These are phyloP conservation scores for Candida parachauliodes DNA, from an alignment of 805 yeast species.

Conservation along the genomic window DNA sequence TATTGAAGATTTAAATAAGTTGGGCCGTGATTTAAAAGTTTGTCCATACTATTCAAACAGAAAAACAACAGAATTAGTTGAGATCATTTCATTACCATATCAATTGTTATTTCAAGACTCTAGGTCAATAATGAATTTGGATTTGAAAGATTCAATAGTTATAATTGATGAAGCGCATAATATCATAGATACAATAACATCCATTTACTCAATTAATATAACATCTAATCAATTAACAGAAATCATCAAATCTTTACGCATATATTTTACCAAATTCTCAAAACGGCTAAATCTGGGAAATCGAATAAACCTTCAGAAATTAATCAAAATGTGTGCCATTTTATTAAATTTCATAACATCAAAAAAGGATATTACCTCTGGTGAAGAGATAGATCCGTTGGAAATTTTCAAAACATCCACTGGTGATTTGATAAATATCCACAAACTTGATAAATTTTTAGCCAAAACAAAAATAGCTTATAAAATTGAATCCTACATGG, in stretches of 20 bases:
- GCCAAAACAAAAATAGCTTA: slow-evolving; percentile 71
- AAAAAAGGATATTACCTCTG: slow-evolving; percentile 36
- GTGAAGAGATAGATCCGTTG: slow-evolving; percentile 47
- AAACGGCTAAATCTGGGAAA: slow-evolving; percentile 66
- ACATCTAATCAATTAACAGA: slow-evolving; percentile 44
- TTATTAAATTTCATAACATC: slow-evolving; percentile 49
- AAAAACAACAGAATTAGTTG: slow-evolving; percentile 53
- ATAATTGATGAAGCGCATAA: slow-evolving; percentile 94
- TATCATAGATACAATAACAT: slow-evolving; percentile 68
- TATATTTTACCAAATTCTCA: slow-evolving; percentile 59
- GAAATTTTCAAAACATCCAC: slow-evolving; percentile 58
- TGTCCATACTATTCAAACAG: slow-evolving; percentile 86
- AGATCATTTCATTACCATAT: slow-evolving; percentile 81
- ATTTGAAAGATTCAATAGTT: slow-evolving; percentile 61
- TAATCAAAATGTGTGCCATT: slow-evolving; percentile 52
- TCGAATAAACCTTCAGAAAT: slow-evolving; percentile 62
- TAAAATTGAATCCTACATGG: slow-evolving; percentile 73
- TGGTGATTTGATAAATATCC: slow-evolving; percentile 69
- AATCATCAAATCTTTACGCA: slow-evolving; percentile 47
- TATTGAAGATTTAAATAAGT: slow-evolving; percentile 68
- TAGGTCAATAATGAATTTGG: slow-evolving; percentile 55
- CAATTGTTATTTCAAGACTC: slow-evolving; percentile 65
- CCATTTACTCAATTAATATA: slow-evolving; percentile 63
- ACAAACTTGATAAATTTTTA: slow-evolving; percentile 62
- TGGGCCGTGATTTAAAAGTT: slow-evolving; percentile 54